phyloP scores from a whole-genome alignment of 169 alveolate genomes.

The Eimeria brunetti region DNA sequence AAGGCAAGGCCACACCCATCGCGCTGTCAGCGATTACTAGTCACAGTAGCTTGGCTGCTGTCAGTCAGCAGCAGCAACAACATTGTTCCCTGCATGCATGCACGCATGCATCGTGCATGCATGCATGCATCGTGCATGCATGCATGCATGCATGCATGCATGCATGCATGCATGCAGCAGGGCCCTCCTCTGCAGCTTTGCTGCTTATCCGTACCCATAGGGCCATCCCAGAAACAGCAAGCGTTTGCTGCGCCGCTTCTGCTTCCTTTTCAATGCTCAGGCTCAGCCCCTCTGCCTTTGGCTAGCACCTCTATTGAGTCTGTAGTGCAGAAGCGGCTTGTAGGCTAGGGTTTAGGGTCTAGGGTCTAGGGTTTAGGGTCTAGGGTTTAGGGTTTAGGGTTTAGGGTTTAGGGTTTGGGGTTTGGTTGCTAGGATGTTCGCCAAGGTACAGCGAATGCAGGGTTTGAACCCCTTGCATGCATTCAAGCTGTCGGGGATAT shows the following conservation, averaged over 20 bases:
- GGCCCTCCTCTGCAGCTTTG: too few species aligned
- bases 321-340: background rate
- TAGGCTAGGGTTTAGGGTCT: background rate
- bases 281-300: too few species aligned
- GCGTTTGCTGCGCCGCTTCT: background rate
- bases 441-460: too few species aligned
- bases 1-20: background rate
- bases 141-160: too few species aligned
- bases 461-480: too few species aligned
- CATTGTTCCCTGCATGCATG: too few species aligned
- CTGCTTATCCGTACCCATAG: background rate
- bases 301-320: too few species aligned
- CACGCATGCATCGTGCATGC: too few species aligned
- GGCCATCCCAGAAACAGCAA: background rate
- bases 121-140: too few species aligned
- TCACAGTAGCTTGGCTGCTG: background rate
- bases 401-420: conserved; percentile 7
- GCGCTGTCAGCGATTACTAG: background rate
- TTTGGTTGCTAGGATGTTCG: background rate
- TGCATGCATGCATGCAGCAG: too few species aligned
- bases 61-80: background rate
- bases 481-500: too few species aligned
- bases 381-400: conserved; percentile 10
- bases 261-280: background rate
- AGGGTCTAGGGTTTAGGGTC: background rate